A percentile compares a stretch with the other conserved stretches of the same genome.
Evolutionary conservation across 2,329 filamentous ascomycete genomes (phyloP).

Genomic region (Claviceps fusiformis): DNA sequence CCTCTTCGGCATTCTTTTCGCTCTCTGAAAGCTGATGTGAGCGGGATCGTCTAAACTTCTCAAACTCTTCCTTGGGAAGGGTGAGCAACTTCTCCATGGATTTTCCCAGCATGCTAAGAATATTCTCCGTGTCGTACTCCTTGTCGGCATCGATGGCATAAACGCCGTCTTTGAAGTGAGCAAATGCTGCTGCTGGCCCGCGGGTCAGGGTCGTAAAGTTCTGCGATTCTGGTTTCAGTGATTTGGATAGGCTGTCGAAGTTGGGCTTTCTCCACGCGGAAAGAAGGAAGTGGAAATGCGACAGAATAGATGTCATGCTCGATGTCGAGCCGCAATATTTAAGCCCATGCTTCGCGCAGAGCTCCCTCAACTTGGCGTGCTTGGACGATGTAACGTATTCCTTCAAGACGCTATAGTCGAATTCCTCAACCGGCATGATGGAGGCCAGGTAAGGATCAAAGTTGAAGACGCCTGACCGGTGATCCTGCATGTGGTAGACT

Average conservation of each 20-base stretch:
- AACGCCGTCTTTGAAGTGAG: slow-evolving; percentile 67
- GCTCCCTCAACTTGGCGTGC: slow-evolving; percentile 55
- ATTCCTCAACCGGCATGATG: slow-evolving; percentile 88
- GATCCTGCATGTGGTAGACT: slow-evolving; percentile 83
- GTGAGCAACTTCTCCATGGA: slow-evolving; percentile 96
- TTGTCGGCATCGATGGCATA: slow-evolving; percentile 98
- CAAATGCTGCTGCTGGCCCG: slow-evolving; percentile 66
- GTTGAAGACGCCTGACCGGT: slow-evolving; percentile 78
- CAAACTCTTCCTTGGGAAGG: slow-evolving; percentile 66
- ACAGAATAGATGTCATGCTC: slow-evolving; percentile 78
- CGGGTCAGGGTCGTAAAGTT: slow-evolving; percentile 61
- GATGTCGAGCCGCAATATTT: slow-evolving; percentile 93
- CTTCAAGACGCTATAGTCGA: slow-evolving; percentile 78
- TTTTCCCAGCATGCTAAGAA: slow-evolving; percentile 84
- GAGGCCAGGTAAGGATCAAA: slow-evolving; percentile 89
- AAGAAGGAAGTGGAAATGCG: slow-evolving; percentile 86
- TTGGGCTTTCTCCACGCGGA: slow-evolving; percentile 71
- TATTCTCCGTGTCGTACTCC: slow-evolving; percentile 69
- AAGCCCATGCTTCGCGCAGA: slow-evolving; percentile 52
- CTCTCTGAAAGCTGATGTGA: slow-evolving; percentile 58
- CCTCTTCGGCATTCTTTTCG: slow-evolving; percentile 57
- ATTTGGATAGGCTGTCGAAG: slow-evolving; percentile 48
- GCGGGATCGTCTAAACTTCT: slow-evolving; percentile 62
- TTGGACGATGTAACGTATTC: slow-evolving; percentile 85
- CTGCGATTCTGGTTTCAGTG: slow-evolving; percentile 46